Evolutionary conservation across 176 grass and related monocot genomes (phyloP).

Genomic region (Panicum miliaceum): DNA sequence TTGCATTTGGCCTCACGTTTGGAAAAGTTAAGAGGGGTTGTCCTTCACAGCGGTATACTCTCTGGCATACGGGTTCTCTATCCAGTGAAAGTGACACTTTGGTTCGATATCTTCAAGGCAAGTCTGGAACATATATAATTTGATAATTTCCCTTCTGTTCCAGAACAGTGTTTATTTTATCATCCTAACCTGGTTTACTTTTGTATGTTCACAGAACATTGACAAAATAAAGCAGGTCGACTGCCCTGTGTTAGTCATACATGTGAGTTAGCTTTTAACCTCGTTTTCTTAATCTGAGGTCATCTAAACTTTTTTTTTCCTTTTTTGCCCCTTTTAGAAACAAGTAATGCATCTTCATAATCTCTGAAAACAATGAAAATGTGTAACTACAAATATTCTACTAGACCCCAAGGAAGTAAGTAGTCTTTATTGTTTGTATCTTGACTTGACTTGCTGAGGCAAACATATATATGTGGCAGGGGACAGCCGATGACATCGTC

Average conservation of each 20-base stretch:
- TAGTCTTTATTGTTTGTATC: background rate
- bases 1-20: slow-evolving; percentile 80
- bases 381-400: background rate
- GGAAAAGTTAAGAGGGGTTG: slow-evolving; percentile 84
- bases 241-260: slow-evolving; percentile 94
- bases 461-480: slow-evolving; percentile 44
- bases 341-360: background rate
- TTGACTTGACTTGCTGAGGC: background rate
- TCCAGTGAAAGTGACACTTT: slow-evolving; percentile 94
- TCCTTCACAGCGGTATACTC: slow-evolving; percentile 96
- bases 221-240: slow-evolving; percentile 93
- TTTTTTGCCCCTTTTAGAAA: background rate
- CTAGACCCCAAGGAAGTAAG: background rate
- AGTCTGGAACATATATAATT: slow-evolving; percentile 32
- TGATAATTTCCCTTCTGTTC: slow-evolving; percentile 12
- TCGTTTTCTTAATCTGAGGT: background rate
- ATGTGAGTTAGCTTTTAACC: slow-evolving; percentile 66
- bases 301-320: background rate
- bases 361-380: background rate
- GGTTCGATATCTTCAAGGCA: slow-evolving; percentile 99
- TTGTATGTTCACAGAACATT: slow-evolving; percentile 77
- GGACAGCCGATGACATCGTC: slow-evolving; percentile 86
- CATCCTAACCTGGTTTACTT: background rate
- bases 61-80: slow-evolving; percentile 95
- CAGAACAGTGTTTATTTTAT: background rate